phyloP scores from a whole-genome alignment of 352 stramenopile genomes.

The Blastocystis sp. region DNA sequence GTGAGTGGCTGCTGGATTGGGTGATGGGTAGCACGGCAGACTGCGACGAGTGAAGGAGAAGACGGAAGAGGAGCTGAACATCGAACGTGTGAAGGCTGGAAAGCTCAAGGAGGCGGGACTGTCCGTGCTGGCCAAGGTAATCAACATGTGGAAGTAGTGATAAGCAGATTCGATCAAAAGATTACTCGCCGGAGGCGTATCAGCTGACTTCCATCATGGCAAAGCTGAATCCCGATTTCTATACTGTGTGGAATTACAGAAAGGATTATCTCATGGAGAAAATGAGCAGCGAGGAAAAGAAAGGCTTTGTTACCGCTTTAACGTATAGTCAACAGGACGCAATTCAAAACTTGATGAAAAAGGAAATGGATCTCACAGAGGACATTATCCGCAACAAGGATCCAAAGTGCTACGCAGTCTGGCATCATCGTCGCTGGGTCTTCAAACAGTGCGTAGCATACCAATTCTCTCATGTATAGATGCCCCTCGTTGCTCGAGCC shows the following conservation, averaged over 20 bases:
- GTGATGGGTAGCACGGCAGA: conserved; percentile 67
- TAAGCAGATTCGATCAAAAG: conserved; percentile 55
- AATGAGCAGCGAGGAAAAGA: neutral
- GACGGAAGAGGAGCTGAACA: conserved; percentile 57
- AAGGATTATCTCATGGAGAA: conserved; percentile 81
- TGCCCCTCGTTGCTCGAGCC: conserved; percentile 8
- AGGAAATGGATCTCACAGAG: conserved; percentile 84
- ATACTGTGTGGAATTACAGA: conserved; percentile 92
- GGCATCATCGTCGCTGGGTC: conserved; percentile 78
- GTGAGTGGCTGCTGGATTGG: neutral
- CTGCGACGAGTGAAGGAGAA: conserved; percentile 60
- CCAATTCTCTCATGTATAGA: conserved; percentile 21
- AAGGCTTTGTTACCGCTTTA: conserved; percentile 69
- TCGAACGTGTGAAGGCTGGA: conserved; percentile 35
- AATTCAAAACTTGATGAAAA: conserved; percentile 75
- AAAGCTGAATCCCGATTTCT: conserved; percentile 91
- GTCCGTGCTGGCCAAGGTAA: conserved; percentile 35
- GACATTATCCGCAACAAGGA: conserved; percentile 86
- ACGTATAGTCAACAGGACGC: conserved; percentile 54
- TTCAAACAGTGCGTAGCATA: conserved; percentile 63
- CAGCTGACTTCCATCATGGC: conserved; percentile 86
- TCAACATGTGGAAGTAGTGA: neutral
- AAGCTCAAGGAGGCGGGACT: conserved; percentile 36
- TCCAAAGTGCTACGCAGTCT: conserved; percentile 91
- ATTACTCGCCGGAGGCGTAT: conserved; percentile 73